Base-by-base conservation (phyloP, 306 rosid species). In the Glycine soja region DNA sequence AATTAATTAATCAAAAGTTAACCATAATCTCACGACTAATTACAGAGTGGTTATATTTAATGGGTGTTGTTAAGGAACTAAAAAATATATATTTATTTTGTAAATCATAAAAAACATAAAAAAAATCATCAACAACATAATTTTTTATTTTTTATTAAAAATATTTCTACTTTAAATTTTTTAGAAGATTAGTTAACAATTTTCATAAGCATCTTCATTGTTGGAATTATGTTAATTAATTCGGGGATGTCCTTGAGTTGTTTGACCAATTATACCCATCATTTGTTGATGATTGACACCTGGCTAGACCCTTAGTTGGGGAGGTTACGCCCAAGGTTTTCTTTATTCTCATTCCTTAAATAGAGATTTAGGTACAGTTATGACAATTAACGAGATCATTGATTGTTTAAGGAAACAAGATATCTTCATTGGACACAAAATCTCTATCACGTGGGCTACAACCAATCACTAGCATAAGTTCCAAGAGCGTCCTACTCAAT, bases 341-440 rank as follows among this genome's bases (percentile, higher is more conserved):
- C 6, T 80, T 83, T 77, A 82, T 68, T 66, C 40, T 10, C 78
- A 40, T 72, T 76, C 53, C 68, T 61, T 18, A 71, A 80, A 71
- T 38, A 47, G 43, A 18, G 15, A 24, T 61, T 40, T 12, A 18
- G 32, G 58, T 73, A 30, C 40, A 36, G 47, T 64, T n/a, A 47
- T 56, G 54, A 54, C 62, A 64, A 46, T 68, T 43, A 16, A 45
- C 32, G 6, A 48, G 19, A 34, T 7, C 77, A 12, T 72, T 66
- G 75, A 70, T 81, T 85, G 85, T 85, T 77, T 84, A 78, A 84
- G 80, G 84, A 87, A 84, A 87, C 77, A 81, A 72, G 75, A 74
- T 73, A 77, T 77, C 70, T 18, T 78, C 76, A 81, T 77, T 72
- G 79, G 75, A 10, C 69, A 54, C 12, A 52, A 68, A 34, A 87